Evolutionary conservation across 352 stramenopile genomes (phyloP), one percentile per base, ranked within the genome.

Genomic region (Albugo laibachii): DNA sequence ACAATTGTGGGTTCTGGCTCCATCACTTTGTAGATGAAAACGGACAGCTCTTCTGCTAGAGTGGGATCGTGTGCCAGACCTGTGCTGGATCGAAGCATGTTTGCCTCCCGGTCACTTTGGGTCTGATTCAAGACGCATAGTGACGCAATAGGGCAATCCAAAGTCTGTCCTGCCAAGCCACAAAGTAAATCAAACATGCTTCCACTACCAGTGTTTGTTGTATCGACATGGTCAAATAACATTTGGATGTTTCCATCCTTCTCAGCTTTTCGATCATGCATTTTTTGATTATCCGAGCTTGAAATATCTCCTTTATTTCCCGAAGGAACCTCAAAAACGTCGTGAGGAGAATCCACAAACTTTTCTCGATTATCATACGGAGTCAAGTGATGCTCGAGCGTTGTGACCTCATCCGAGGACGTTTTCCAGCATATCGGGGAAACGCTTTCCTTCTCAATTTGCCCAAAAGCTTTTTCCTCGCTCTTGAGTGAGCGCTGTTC

Each of bases 141-240:
- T 13, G 69, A 80, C 11, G 75, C 75, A 51, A 87, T 82, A 5
- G 75, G 75, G 34, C 75, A 87, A 48, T 67, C 66, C 21, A 87
- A 65, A n/a, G 75, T 83, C 49, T 87, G 70, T 53, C 75, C 83
- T 38, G 75, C 75, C 40, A 87, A 59, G 45, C 84, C 75, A 50
- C 75, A 87, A 35, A 87, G 60, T 19, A 87, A 58, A 41, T 78
- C 71, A 18, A 84, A 84, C 71, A 83, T 84, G 58, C 80, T 81
- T 59, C 65, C 76, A 53, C 62, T 64, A 47, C 61, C 66, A 36
- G 54, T 58, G 2, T 45, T 34, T 18, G 20, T 58, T 19, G 47
- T 48, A 36, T 47, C 50, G 8, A 31, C 24, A 8, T 31, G 24
- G 8, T 31, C 24, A 10, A 31, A 8, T 3, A 31, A 8, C 38